Evolutionary conservation across 208 protist species (phyloP).

Genomic region (Herpetomonas samuelpessoai): DNA sequence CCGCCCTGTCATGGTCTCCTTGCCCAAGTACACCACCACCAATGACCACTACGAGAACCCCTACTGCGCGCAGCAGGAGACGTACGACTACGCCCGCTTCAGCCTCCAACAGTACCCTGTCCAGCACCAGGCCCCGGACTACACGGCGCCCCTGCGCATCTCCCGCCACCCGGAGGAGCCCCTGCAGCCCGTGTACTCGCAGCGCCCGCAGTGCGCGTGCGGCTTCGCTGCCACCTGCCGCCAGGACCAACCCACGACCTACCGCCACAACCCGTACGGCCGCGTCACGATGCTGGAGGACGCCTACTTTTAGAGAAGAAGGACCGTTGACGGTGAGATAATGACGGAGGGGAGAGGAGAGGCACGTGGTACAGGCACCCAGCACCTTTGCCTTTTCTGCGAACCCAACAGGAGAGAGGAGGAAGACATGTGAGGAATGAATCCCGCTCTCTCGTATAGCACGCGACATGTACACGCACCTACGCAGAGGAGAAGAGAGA

Average conservation of each 20-base stretch:
- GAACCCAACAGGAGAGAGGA: too few relatives aligned
- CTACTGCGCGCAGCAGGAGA: constrained; percentile 11
- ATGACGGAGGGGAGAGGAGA: too few relatives aligned
- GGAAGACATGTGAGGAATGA: too few relatives aligned
- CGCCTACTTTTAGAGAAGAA: too few relatives aligned
- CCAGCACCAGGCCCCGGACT: constrained; percentile 2
- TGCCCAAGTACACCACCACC: constrained; percentile 35
- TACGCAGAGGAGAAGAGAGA: too few relatives aligned
- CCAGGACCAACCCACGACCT: constrained; percentile 52
- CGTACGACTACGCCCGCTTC: constrained; percentile 14
- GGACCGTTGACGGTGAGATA: too few relatives aligned
- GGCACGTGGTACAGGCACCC: too few relatives aligned
- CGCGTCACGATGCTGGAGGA: not conserved
- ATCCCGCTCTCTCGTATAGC: too few relatives aligned
- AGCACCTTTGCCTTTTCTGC: too few relatives aligned
- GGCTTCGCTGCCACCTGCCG: constrained; percentile 28
- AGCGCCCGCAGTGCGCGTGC: not conserved
- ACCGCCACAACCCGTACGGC: constrained; percentile 85
- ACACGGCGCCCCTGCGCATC: not conserved
- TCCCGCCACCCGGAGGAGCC: not conserved
- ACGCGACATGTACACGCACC: too few relatives aligned
- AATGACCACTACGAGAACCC: constrained; percentile 13
- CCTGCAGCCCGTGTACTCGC: not conserved
- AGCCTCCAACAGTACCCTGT: not conserved
- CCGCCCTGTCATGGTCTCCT: constrained; percentile 53